phyloP scores from a whole-genome alignment of 2,329 filamentous ascomycete species.

The Simplicillium aogashimaense region DNA sequence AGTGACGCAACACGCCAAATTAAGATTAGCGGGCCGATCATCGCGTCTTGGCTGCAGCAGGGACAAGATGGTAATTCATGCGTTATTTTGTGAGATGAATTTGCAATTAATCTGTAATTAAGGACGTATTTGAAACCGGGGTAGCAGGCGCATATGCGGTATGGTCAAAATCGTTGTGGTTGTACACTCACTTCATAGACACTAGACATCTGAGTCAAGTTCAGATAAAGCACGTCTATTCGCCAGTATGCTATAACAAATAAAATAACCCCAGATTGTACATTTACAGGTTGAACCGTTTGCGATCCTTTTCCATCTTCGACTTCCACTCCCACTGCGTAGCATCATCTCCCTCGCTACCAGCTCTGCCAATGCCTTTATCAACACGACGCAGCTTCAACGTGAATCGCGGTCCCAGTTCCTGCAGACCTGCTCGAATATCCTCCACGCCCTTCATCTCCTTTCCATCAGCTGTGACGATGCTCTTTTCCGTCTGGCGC shows the following conservation, averaged over 20 bases:
- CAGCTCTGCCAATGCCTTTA: constrained; percentile 67
- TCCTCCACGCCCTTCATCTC: constrained; percentile 76
- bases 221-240: too few relatives aligned
- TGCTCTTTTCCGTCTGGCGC: constrained; percentile 74
- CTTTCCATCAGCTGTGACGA: constrained; percentile 72
- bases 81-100: too few relatives aligned
- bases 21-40: too few relatives aligned
- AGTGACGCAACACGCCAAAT: too few relatives aligned
- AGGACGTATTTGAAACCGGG: too few relatives aligned
- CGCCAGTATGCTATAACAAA: constrained; percentile 3
- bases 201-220: too few relatives aligned
- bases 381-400: constrained; percentile 86
- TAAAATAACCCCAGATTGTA: constrained; percentile 1
- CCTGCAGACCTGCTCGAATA: constrained; percentile 80
- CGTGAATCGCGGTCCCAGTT: constrained; percentile 66
- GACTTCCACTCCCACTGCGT: constrained; percentile 96
- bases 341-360: constrained; percentile 60
- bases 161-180: too few relatives aligned
- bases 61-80: too few relatives aligned
- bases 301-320: constrained; percentile 87
- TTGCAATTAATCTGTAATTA: too few relatives aligned
- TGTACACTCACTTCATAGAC: too few relatives aligned
- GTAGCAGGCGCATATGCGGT: too few relatives aligned
- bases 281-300: constrained; percentile 79
- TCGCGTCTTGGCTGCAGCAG: too few relatives aligned